These are phyloP conservation scores for Talaromyces proteolyticus DNA, from an alignment of 495 filamentous ascomycete species.

Conservation along the genomic window DNA sequence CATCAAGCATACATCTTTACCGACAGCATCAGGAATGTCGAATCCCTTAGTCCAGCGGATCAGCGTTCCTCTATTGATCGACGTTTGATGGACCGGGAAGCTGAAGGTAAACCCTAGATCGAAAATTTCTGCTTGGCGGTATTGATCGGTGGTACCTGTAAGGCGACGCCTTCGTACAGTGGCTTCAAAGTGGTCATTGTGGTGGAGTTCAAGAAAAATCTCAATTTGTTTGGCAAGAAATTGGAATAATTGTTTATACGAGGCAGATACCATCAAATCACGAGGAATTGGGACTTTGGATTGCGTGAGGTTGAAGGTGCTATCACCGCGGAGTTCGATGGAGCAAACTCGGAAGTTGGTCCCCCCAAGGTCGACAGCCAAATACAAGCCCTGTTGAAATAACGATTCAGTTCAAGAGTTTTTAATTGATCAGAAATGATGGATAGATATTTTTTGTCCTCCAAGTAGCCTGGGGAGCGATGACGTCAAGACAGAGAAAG, in stretches of 20 bases:
- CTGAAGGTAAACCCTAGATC: constrained; percentile 95
- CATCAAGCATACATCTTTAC: constrained; percentile 88
- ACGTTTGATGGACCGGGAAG: constrained; percentile 89
- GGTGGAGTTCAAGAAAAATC: constrained; percentile 77
- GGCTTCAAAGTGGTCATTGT: constrained; percentile 79
- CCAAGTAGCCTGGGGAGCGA: no score
- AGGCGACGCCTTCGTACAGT: constrained; percentile 56
- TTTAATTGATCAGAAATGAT: no score
- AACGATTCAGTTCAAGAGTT: no score
- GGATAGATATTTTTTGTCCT: no score
- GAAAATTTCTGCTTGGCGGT: constrained; percentile 67
- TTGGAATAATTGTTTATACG: constrained; percentile 80
- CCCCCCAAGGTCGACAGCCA: constrained; percentile 93
- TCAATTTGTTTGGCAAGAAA: constrained; percentile 93
- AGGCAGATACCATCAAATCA: constrained; percentile 85
- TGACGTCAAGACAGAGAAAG: no score
- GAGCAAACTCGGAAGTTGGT: constrained; percentile 99
- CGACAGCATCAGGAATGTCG: constrained; percentile 86
- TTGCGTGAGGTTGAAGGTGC: constrained; percentile 84
- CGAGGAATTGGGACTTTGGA: constrained; percentile 87
- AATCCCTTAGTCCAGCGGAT: constrained; percentile 99
- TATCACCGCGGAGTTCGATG: constrained; percentile 84
- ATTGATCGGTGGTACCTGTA: constrained; percentile 44
- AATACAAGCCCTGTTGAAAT: constrained; percentile 69
- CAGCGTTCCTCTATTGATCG: constrained; percentile 87